Evolutionary conservation across 1,284 basidiomycete species (phyloP), one percentile per base, ranked within the genome.

Genomic region (Cryptococcus jaspeensis): DNA sequence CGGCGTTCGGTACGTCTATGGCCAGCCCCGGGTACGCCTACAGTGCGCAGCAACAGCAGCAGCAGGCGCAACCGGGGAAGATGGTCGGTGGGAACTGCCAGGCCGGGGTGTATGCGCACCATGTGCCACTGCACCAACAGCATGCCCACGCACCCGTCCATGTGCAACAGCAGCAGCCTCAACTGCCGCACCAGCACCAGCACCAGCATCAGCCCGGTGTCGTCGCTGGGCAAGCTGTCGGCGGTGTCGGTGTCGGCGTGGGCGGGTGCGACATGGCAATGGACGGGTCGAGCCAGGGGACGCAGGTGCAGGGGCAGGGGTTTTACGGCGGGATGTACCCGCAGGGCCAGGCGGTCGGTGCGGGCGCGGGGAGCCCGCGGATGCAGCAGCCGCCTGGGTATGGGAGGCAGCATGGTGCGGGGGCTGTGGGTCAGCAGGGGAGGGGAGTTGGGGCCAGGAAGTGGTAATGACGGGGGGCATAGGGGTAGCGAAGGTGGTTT

Each of bases 1-100:
- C 65, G 7, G 63, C 67, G 16, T 73, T 73, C 40, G 70, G 66
- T 28, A 63, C 66, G 13, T 60, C 65, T 2, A 63, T 69, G 63
- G 56, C 68, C 12, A 55, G 59, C 0, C 58, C 65, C 0, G 64
- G 61, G 4, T 69, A 69, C 43, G 69, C 61, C 7, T 72, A 71
- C 51, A 54, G 55, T 25, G 46, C 47, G 39, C 52, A 62, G 52
- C 38, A 48, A 38, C 22, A 40, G 22, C 42, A 45, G n/a, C 46
- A 49, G 32, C 25, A 36, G 51, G 40, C 35, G 39, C 18, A 23
- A 32, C 38, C 44, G 35, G 45, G 28, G 20, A 38, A 37, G 28
- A 28, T 37, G 49, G 52, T 51, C 13, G 57, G 53, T 8, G 53
- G 55, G 20, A 59, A 58, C 44, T 55, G 54, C n/a, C 47, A 51